Conservation (phyloP, 305 asterid genomes). For the Euphrasia arctica region DNA sequence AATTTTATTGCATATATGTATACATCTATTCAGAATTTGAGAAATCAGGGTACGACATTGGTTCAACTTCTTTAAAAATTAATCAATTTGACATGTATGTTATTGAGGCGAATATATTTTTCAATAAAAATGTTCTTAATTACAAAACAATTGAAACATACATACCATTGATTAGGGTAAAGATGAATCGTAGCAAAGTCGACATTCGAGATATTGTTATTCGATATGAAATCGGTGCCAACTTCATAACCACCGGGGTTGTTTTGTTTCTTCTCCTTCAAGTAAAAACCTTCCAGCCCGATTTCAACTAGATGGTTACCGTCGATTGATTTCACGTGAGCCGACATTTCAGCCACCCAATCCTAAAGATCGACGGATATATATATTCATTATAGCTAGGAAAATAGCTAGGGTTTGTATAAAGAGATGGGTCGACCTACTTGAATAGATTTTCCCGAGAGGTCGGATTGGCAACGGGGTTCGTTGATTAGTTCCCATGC, state of each 20-base stretch:
- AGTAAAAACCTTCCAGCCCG: not conserved
- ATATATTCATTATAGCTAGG: not conserved
- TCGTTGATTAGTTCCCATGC: constrained; percentile 10
- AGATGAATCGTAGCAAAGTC: constrained; percentile 2
- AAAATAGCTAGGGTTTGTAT: not conserved
- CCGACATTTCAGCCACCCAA: constrained; percentile 2
- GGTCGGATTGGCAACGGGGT: constrained; percentile 4
- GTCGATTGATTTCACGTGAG: not conserved
- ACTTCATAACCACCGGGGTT: not conserved
- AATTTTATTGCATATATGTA: no score
- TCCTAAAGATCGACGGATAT: not conserved
- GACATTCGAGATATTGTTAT: not conserved
- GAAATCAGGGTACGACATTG: no score
- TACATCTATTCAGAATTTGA: no score
- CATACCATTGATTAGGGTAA: not conserved
- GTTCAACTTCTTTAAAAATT: no score
- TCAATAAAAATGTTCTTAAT: no score
- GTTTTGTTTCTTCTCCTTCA: not conserved
- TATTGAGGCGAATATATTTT: no score
- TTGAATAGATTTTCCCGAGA: not conserved
- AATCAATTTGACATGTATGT: no score
- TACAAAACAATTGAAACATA: not conserved
- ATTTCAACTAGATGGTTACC: not conserved
- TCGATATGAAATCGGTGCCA: constrained; percentile 3
- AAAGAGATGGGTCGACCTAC: not conserved